Conservation (phyloP, 2,329 filamentous ascomycete genomes). For the Ceratocystis lukuohia region DNA sequence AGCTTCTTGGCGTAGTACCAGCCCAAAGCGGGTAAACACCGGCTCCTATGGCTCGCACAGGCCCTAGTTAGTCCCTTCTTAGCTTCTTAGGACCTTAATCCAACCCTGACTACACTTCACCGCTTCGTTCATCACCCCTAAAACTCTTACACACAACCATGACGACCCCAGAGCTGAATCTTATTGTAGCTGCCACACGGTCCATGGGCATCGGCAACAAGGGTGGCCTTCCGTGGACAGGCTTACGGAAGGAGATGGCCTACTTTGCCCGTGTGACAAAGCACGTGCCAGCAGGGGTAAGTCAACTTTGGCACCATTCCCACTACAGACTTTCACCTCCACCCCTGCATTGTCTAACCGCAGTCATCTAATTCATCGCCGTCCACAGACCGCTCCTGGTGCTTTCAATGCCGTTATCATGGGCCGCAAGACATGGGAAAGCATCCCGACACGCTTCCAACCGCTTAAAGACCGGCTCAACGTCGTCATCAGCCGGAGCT, state of each 20-base stretch:
- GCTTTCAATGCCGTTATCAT: slow-evolving; percentile 71
- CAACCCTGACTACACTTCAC: not conserved
- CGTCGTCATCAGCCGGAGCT: slow-evolving; percentile 58
- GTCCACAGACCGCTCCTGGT: slow-evolving; percentile 25
- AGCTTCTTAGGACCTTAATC: not conserved
- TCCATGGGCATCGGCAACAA: slow-evolving; percentile 75
- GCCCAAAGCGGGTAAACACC: not conserved
- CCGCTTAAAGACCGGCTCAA: slow-evolving; percentile 72
- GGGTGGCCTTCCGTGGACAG: slow-evolving; percentile 76
- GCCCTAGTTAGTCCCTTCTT: not conserved
- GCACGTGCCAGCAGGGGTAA: slow-evolving; percentile 37
- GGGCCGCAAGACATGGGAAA: slow-evolving; percentile 95
- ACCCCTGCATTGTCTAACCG: not conserved
- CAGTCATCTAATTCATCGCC: not conserved
- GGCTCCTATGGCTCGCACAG: not conserved
- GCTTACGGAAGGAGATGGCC: slow-evolving; percentile 79
- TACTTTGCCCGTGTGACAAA: slow-evolving; percentile 90
- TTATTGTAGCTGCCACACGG: slow-evolving; percentile 87
- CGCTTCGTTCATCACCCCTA: not conserved
- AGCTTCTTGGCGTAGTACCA: not conserved
- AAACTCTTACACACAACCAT: not conserved
- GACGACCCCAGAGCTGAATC: slow-evolving; percentile 48
- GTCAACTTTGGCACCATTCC: not conserved
- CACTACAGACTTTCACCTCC: not conserved
- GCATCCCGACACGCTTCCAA: slow-evolving; percentile 63